phyloP scores from a whole-genome alignment of 805 yeast species.

The Starmerella roubikii region DNA sequence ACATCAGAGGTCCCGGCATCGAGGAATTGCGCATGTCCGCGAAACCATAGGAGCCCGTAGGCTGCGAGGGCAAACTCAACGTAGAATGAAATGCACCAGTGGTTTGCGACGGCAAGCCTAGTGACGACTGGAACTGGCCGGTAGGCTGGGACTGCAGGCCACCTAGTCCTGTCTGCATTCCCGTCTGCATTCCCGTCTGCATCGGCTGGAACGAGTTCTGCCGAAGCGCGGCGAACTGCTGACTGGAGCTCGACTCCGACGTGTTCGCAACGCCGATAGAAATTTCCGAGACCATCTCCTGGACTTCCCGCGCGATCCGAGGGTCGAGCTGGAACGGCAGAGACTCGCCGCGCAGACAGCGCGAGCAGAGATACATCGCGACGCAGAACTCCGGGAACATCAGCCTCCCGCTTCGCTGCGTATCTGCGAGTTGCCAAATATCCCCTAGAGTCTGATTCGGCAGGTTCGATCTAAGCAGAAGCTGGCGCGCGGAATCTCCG shows the following conservation, averaged over 20 bases:
- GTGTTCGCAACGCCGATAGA: conserved; percentile 58
- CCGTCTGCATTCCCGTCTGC: conserved; percentile 27
- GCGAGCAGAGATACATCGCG: conserved; percentile 74
- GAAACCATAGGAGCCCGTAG: conserved; percentile 10
- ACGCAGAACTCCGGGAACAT: conserved; percentile 90
- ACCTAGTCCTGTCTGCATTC: conserved; percentile 25
- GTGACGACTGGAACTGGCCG: conserved; percentile 5
- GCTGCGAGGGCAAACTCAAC: conserved; percentile 4
- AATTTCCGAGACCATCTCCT: conserved; percentile 79
- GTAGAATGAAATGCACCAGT: conserved; percentile 10
- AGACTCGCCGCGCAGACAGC: conserved; percentile 62
- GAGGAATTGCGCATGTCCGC: too few relatives aligned
- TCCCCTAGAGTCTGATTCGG: conserved; percentile 63
- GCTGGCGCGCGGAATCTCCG: conserved; percentile 57
- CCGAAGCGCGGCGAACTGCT: conserved; percentile 9
- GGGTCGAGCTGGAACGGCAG: conserved; percentile 63
- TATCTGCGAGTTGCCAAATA: conserved; percentile 86
- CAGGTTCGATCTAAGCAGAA: conserved; percentile 67
- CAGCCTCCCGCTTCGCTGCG: conserved; percentile 69
- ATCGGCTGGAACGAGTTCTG: conserved; percentile 25
- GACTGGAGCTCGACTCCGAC: not conserved
- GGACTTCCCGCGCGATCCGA: conserved; percentile 67
- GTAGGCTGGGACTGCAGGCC: conserved; percentile 18
- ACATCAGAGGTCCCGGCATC: conserved; percentile 17
- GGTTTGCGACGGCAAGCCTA: conserved; percentile 16